These are phyloP conservation scores for Dipodascus albidus DNA, from an alignment of 805 yeast genomes.

Conservation along the genomic window DNA sequence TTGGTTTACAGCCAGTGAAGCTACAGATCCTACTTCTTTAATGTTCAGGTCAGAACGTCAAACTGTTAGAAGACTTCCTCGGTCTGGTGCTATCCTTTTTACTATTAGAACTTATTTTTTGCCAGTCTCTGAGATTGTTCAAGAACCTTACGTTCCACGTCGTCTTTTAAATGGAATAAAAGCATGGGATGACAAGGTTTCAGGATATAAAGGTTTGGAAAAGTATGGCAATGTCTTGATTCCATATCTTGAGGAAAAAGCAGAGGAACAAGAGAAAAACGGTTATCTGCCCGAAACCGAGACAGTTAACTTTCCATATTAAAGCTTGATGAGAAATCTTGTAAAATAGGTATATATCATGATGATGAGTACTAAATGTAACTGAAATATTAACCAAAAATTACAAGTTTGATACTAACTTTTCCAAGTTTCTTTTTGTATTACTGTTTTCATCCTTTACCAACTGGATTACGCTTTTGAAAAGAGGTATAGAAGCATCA, in stretches of 20 bases:
- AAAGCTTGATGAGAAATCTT: not conserved
- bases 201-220: constrained; percentile 46
- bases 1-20: constrained; percentile 51
- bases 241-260: constrained; percentile 41
- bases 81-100: constrained; percentile 45
- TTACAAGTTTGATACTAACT: constrained; percentile 2
- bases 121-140: constrained; percentile 31
- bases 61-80: constrained; percentile 48
- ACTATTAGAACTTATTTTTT: constrained; percentile 45
- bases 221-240: constrained; percentile 41
- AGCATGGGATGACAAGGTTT: constrained; percentile 51
- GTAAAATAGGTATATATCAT: too few species aligned
- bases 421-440: constrained; percentile 10
- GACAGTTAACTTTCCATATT: not conserved
- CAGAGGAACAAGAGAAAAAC: constrained; percentile 30
- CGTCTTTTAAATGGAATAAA: constrained; percentile 46
- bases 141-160: constrained; percentile 52
- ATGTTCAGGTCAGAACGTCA: constrained; percentile 58
- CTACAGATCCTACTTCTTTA: constrained; percentile 34
- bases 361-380: constrained; percentile 8
- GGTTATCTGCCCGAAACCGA: not conserved
- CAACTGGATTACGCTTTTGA: constrained; percentile 9
- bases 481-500: constrained; percentile 12
- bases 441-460: constrained; percentile 9
- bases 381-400: constrained; percentile 1